Evolutionary conservation across 1,284 basidiomycete genomes (phyloP).

Genomic region (Schizophyllum amplum): DNA sequence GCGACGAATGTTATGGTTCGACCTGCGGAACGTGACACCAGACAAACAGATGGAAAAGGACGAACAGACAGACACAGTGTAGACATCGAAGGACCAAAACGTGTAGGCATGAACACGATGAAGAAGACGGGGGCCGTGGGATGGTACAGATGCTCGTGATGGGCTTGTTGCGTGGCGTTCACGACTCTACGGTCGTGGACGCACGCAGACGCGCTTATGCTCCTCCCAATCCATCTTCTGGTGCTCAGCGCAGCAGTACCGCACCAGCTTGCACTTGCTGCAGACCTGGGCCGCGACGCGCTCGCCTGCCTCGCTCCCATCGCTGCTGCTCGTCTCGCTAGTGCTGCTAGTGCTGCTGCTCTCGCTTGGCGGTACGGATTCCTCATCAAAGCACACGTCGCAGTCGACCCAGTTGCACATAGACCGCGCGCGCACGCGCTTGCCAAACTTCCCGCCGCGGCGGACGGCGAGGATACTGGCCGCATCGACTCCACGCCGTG

Average conservation of each 20-base stretch:
- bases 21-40: neutral
- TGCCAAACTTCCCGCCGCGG: constrained; percentile 38
- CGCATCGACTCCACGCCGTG: constrained; percentile 47
- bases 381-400: constrained; percentile 46
- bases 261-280: constrained; percentile 67
- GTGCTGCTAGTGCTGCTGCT: too few relatives aligned
- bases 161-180: neutral
- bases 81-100: neutral
- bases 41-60: neutral
- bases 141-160: too few relatives aligned
- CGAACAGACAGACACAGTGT: too few relatives aligned
- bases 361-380: constrained; percentile 18
- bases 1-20: neutral
- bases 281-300: constrained; percentile 45
- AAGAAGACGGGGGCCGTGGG: neutral
- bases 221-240: constrained; percentile 69
- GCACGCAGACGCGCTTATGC: constrained; percentile 54
- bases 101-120: neutral
- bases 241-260: constrained; percentile 63
- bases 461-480: constrained; percentile 56
- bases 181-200: neutral
- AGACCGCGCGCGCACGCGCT: constrained; percentile 39
- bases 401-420: constrained; percentile 80
- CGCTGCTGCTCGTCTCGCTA: constrained; percentile 29
- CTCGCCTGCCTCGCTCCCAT: constrained; percentile 21